These are phyloP conservation scores for Papiliotrema laurentii DNA, from an alignment of 1,284 basidiomycete genomes.

Conservation along the genomic window DNA sequence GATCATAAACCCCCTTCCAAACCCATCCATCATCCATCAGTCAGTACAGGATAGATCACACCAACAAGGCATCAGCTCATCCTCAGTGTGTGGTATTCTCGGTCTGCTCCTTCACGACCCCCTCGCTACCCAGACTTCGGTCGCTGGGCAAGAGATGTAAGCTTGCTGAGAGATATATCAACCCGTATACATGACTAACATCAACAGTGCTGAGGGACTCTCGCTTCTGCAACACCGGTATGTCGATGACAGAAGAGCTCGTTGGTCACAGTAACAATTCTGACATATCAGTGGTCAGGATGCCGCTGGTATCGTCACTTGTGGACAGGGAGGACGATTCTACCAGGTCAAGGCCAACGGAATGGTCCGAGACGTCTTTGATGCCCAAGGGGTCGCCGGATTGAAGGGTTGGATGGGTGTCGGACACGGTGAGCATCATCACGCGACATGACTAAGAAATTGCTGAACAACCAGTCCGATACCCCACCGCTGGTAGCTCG, in stretches of 20 bases:
- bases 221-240: constrained; percentile 82
- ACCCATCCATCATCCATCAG: no score
- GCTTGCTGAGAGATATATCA: constrained; percentile 5
- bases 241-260: constrained; percentile 8
- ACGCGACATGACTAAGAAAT: background rate
- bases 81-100: constrained; percentile 77
- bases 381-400: constrained; percentile 68
- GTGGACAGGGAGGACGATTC: constrained; percentile 89
- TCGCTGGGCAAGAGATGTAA: constrained; percentile 72
- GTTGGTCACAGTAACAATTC: constrained; percentile 11
- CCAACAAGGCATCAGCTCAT: no score
- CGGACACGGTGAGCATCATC: constrained; percentile 71
- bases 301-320: constrained; percentile 96
- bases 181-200: background rate
- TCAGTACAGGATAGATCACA: no score
- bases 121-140: constrained; percentile 54
- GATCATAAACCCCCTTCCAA: no score
- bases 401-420: constrained; percentile 94
- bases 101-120: constrained; percentile 78
- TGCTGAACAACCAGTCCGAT: constrained; percentile 61
- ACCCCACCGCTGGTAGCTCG: constrained; percentile 96
- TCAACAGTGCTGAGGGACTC: constrained; percentile 64
- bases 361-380: constrained; percentile 98
- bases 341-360: constrained; percentile 99
- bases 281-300: constrained; percentile 67